Evolutionary conservation across 2,329 filamentous ascomycete genomes (phyloP), one percentile per base, ranked within the genome.

Genomic region (Xylariaceae sp.): DNA sequence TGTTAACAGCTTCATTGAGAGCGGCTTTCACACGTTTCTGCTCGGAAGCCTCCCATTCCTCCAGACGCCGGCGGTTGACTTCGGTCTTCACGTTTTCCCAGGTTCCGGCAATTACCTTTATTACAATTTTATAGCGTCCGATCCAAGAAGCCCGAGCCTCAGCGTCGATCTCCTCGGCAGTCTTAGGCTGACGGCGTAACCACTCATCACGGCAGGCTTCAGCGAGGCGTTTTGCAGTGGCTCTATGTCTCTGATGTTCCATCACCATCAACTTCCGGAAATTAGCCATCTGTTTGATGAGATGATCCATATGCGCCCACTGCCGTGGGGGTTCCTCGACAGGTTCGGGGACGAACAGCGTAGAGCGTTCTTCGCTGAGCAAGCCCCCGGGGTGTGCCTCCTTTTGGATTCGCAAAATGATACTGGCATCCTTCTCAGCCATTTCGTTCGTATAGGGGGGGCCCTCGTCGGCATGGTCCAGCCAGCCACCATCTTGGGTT

Each of bases 221-320:
- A 1, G 90, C 90, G 33, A 93, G 59, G 33, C 77, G 76, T 57
- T 88, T 94, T 2, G 90, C 90, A 3, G 72, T 68, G n/a, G 74
- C 68, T 22, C 77, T 77, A 58, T 96, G 90, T 10, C 80, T 72
- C 42, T 76, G 75, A 46, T 88, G 83, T 56, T 98, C 92, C 37
- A 77, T 75, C 3, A 80, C 61, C 63, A 96, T 75, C 22, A 96
- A 68, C 49, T 79, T 83, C 30, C 85, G 78, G 47, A 96, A 90
- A 47, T 89, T 82, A 10, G 81, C 54, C 38, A 83, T 80, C 40
- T 94, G 89, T 29, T 80, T 80, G 29, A 83, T 68, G 33, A 96
- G 70, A 53, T 96, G 85, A 51, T 96, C 89, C 52, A 77, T 74
- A 46, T 93, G 88, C n/a, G 83, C 79, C 67, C 86, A 96, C 50